A percentile compares a stretch with the other conserved stretches of the same genome.
These are phyloP conservation scores for Centella asiatica DNA, from an alignment of 129 eudicot species.

Conservation along the genomic window DNA sequence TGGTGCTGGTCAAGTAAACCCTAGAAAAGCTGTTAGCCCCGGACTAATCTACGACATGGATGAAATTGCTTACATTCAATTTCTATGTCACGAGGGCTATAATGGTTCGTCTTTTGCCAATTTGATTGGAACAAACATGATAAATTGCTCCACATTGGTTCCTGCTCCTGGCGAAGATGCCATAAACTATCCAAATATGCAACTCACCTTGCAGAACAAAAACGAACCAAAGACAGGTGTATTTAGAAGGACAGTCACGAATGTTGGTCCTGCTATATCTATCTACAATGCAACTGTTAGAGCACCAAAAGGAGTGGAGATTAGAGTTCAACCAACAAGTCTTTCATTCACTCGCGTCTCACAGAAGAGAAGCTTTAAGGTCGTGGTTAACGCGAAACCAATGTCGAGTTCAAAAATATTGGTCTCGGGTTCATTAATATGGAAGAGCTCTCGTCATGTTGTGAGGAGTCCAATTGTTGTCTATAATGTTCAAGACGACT, in stretches of 20 bases:
- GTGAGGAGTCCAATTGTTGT: conserved; percentile 84
- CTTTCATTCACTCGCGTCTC: conserved; percentile 33
- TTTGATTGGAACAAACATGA: conserved; percentile 34
- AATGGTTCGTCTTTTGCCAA: conserved; percentile 44
- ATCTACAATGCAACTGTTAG: conserved; percentile 51
- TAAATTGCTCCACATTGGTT: conserved; percentile 59
- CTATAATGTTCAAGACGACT: conserved; percentile 30
- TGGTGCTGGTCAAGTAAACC: conserved; percentile 82
- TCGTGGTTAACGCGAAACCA: conserved; percentile 49
- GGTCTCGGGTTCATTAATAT: conserved; percentile 61
- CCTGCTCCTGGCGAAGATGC: conserved; percentile 71
- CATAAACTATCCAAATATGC: conserved; percentile 87
- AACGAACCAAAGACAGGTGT: conserved; percentile 33
- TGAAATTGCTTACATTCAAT: conserved; percentile 62
- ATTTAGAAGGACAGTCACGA: conserved; percentile 66
- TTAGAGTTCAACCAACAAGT: conserved; percentile 53
- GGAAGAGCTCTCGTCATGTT: conserved; percentile 45
- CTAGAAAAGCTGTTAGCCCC: conserved; percentile 62
- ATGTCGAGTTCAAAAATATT: conserved; percentile 14
- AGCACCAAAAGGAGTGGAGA: conserved; percentile 67
- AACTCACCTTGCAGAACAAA: conserved; percentile 43
- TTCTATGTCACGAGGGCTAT: conserved; percentile 78
- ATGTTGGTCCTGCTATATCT: conserved; percentile 58
- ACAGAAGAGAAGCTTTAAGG: conserved; percentile 52
- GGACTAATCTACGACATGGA: conserved; percentile 83